Evolutionary conservation across 768 basidiomycete genomes (phyloP).

Genomic region (Mycena chlorophos): DNA sequence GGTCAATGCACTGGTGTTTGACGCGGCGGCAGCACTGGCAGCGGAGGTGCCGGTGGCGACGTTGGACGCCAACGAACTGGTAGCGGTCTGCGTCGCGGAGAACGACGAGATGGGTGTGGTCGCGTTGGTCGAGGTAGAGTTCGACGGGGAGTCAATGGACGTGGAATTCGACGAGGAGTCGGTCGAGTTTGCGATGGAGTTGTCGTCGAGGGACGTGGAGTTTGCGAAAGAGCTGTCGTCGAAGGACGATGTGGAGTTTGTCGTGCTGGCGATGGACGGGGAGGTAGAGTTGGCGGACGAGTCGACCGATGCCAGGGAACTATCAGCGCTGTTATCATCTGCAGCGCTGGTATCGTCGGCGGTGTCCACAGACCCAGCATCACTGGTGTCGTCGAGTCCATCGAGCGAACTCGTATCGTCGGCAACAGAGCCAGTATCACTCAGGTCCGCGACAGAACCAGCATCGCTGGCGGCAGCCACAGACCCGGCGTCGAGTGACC

Average conservation of each 20-base stretch:
- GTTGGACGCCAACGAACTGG: not conserved
- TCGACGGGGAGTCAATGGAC: conserved; percentile 1
- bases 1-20: conserved; percentile 2
- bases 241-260: not conserved
- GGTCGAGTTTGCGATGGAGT: not conserved
- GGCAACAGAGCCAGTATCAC: not conserved
- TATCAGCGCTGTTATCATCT: not conserved
- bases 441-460: not conserved
- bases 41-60: conserved; percentile 1
- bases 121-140: not conserved
- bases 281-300: conserved; percentile 1
- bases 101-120: not conserved
- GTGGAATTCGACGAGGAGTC: not conserved
- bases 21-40: conserved; percentile 1
- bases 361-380: not conserved
- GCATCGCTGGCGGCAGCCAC: not conserved
- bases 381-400: not conserved
- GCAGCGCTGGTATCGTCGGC: not conserved
- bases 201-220: not conserved
- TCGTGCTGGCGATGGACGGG: not conserved
- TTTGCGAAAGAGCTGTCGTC: conserved; percentile 1
- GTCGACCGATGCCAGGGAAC: not conserved
- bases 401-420: not conserved
- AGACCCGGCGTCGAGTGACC: not conserved
- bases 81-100: not conserved